These are phyloP conservation scores for Arabidopsis thaliana DNA, from an alignment of 345 rosid genomes.

Conservation along the genomic window DNA sequence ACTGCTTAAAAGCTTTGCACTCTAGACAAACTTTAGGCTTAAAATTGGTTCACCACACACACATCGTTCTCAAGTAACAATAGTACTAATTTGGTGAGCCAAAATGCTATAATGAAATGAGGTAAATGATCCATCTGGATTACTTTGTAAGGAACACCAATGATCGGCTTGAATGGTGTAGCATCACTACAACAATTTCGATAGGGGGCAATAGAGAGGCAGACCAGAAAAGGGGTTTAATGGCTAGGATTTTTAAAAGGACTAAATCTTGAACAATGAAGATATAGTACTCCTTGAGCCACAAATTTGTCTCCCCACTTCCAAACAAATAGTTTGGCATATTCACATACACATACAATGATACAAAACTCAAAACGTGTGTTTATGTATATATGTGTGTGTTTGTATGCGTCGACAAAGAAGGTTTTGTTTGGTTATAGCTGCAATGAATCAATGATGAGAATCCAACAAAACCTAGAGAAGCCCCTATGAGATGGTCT, in stretches of 20 bases:
- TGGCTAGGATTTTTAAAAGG: slow-evolving; percentile 25
- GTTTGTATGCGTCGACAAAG: slow-evolving; percentile 27
- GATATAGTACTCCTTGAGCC: slow-evolving; percentile 38
- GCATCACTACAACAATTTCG: background rate
- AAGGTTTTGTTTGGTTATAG: slow-evolving; percentile 37
- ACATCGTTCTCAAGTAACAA: slow-evolving; percentile 6
- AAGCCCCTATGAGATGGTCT: slow-evolving; percentile 28
- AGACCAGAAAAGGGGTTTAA: background rate
- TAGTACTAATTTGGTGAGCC: background rate
- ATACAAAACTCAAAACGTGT: slow-evolving; percentile 30
- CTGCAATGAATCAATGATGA: slow-evolving; percentile 22
- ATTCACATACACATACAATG: slow-evolving; percentile 28
- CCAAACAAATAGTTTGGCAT: slow-evolving; percentile 38
- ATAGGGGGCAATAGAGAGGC: background rate
- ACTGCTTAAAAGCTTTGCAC: slow-evolving; percentile 14
- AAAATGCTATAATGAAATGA: background rate
- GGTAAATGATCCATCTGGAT: background rate
- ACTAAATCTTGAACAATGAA: slow-evolving; percentile 19
- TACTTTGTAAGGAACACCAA: background rate
- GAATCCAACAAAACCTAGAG: slow-evolving; percentile 36
- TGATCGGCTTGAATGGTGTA: background rate
- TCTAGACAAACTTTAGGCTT: slow-evolving; percentile 15
- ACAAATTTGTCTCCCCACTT: slow-evolving; percentile 43
- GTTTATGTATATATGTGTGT: background rate
- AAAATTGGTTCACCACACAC: slow-evolving; percentile 5